Evolutionary conservation across 23 red algal genomes (phyloP).

Genomic region (Chondrus crispus): DNA sequence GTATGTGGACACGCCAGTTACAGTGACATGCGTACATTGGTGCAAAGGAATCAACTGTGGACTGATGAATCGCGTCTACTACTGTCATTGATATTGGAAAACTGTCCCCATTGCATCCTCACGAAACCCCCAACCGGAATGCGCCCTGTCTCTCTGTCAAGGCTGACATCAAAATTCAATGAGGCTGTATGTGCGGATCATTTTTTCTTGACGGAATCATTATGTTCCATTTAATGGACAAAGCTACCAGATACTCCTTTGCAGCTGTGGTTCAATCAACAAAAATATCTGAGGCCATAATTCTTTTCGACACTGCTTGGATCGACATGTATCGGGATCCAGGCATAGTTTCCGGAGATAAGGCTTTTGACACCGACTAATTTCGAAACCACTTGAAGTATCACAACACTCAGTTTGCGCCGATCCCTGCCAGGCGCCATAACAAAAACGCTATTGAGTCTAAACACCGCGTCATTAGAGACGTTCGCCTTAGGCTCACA

Average conservation of each 20-base stretch:
- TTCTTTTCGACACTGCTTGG: background rate
- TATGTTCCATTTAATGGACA: background rate
- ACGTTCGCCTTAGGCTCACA: background rate
- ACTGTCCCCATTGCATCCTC: background rate
- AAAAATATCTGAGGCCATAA: background rate
- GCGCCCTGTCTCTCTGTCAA: background rate
- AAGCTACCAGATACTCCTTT: background rate
- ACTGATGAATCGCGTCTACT: background rate
- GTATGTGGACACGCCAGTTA: background rate
- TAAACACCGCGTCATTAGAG: background rate
- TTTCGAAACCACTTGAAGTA: background rate
- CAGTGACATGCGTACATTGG: background rate
- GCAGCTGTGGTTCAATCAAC: background rate
- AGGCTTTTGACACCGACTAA: background rate
- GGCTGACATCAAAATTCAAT: background rate
- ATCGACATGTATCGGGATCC: background rate
- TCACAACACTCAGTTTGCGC: background rate
- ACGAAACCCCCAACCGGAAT: background rate
- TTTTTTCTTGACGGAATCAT: background rate
- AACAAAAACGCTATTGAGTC: background rate
- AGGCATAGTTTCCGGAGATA: background rate
- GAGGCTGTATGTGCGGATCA: background rate
- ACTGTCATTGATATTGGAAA: background rate
- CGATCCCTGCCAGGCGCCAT: background rate
- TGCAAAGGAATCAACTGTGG: slow-evolving; percentile 4